Evolutionary conservation across 345 rosid species (phyloP), one percentile per base, ranked within the genome.

Genomic region (Trapa incisa): DNA sequence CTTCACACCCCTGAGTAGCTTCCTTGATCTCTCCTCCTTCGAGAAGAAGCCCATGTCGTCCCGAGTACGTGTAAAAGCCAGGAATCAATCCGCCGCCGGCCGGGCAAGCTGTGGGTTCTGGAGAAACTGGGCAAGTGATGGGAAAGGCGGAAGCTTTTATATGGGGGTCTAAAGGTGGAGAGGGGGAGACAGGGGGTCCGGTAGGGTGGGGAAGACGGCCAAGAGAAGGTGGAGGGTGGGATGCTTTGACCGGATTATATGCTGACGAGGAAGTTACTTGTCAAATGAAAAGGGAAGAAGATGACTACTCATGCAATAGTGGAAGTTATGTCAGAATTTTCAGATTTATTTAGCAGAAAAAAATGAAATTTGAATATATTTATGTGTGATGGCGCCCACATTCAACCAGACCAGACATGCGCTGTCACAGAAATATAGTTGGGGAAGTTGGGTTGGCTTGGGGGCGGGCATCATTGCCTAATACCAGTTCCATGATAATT

Each of bases 1-100:
- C 77, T 88, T 91, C 14, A 91, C 56, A 0, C 80, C 87, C 75
- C 99, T 81, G 71, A 78, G 71, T 45, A 82, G 68, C 66, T 73
- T 71, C 38, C 64, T 80, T 36, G 80, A 68, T 77, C 65, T 75
- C 78, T 83, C 92, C 67, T 93, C 98, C 72, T 90, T 90, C 3
- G 80, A 67, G 52, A 73, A 75, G 47, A 75, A 82, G 35, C 91
- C 96, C 98, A 90, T 57, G 50, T 50, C 29, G 29, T 22, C 29
- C 45, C 36, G 33, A 38, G 67, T 13, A 22, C 29, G 29, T 22
- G 2, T 12, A 65, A n/a, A 33, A 37, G 36, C 15, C 3, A 36
- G 0, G 45, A 41, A 33, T 16, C n/a, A 3, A 12, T 36, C 9
- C n/a, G 2, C 36, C 43, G 47, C 41, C 33, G 29, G 57, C 45